These are phyloP conservation scores for Rhypophila decipiens DNA, from an alignment of 495 filamentous ascomycete species.

Conservation along the genomic window DNA sequence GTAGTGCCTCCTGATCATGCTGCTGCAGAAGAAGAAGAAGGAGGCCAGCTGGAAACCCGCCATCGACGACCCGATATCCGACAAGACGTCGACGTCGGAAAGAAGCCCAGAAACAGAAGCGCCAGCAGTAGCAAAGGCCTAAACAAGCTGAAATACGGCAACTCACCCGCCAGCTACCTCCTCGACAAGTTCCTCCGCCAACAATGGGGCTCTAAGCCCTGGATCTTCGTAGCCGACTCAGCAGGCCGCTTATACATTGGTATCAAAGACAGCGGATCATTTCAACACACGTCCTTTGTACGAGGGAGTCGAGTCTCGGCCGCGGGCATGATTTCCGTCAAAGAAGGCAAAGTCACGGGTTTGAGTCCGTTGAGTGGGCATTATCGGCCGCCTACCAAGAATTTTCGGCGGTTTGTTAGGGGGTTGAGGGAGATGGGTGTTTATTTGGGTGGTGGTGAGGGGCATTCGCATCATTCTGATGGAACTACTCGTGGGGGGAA, in stretches of 20 bases:
- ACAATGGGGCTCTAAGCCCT: conserved; percentile 68
- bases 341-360: conserved; percentile 61
- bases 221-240: conserved; percentile 89
- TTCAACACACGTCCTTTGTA: conserved; percentile 86
- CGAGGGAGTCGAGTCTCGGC: conserved; percentile 75
- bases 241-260: conserved; percentile 82
- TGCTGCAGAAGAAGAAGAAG: background rate
- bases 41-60: conserved; percentile 7
- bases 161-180: conserved; percentile 52
- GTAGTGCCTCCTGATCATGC: too few species aligned
- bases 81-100: too few species aligned
- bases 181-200: conserved; percentile 67
- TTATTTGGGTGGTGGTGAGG: conserved; percentile 75
- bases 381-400: conserved; percentile 73
- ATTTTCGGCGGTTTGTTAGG: conserved; percentile 74
- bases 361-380: conserved; percentile 65
- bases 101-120: conserved; percentile 47
- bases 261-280: conserved; percentile 82
- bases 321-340: conserved; percentile 79
- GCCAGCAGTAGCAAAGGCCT: conserved; percentile 50
- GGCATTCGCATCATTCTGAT: conserved; percentile 20
- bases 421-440: conserved; percentile 65
- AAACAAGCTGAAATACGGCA: conserved; percentile 58
- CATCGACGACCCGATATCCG: too few species aligned
- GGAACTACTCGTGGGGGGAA: too few species aligned